These are phyloP conservation scores for Hexamita inflata DNA, from an alignment of 208 protist genomes.

Conservation along the genomic window DNA sequence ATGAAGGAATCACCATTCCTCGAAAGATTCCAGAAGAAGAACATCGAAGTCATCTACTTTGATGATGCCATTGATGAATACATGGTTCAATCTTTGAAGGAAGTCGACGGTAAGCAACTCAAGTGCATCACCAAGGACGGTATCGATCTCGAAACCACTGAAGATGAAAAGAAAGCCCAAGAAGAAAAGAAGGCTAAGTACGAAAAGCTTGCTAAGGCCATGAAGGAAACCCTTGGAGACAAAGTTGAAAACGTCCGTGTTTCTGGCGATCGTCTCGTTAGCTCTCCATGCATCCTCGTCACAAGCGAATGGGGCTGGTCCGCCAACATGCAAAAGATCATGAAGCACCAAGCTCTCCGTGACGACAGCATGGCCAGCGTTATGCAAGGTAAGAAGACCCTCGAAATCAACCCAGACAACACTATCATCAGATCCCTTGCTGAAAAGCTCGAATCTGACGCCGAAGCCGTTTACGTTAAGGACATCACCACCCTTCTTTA, in stretches of 20 bases:
- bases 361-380: conserved; percentile 79
- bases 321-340: conserved; percentile 97
- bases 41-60: conserved; percentile 86
- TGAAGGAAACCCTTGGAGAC: conserved; percentile 95
- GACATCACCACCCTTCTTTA: conserved; percentile 89
- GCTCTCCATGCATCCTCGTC: conserved; percentile 87
- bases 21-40: conserved; percentile 69
- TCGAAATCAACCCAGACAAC: conserved; percentile 92
- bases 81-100: conserved; percentile 80
- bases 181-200: conserved; percentile 75
- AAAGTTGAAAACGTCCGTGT: conserved; percentile 90
- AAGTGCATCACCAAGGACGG: conserved; percentile 95
- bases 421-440: conserved; percentile 77
- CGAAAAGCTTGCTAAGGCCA: conserved; percentile 76
- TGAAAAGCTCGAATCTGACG: conserved; percentile 68
- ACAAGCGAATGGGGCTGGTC: conserved; percentile 92
- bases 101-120: conserved; percentile 90
- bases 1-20: conserved; percentile 81
- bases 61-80: conserved; percentile 90
- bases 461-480: conserved; percentile 83
- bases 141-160: conserved; percentile 75
- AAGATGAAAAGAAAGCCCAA: conserved; percentile 82
- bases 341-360: conserved; percentile 93
- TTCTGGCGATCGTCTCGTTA: conserved; percentile 70
- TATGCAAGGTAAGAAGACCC: conserved; percentile 93